These are phyloP conservation scores for Amaranthus palmeri DNA, from an alignment of 148 eudicot species.

Conservation along the genomic window DNA sequence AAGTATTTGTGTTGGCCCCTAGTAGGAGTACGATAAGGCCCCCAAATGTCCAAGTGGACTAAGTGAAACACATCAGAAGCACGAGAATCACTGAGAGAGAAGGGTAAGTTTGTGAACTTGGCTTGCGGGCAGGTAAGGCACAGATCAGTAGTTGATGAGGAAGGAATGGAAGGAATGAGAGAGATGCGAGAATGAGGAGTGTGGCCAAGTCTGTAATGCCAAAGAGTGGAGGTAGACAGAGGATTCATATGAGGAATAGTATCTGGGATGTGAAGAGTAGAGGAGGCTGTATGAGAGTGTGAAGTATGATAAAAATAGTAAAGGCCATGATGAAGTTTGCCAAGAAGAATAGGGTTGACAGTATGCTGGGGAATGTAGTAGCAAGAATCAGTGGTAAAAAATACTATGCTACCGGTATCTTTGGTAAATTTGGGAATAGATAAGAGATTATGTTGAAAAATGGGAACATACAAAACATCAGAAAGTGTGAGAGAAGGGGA, in stretches of 20 bases:
- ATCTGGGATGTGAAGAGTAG: too few species aligned
- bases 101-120: background rate
- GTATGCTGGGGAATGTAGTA: background rate
- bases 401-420: background rate
- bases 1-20: background rate
- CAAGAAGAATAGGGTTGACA: background rate
- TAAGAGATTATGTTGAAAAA: background rate
- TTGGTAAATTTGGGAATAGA: background rate
- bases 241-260: too few species aligned
- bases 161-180: background rate
- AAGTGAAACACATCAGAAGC: background rate
- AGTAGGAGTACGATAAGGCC: background rate
- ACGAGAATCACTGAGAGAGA: background rate
- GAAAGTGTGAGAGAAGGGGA: too few species aligned
- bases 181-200: background rate
- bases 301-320: fast-evolving
- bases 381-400: background rate
- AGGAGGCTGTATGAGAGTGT: background rate
- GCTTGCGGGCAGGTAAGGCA: conserved; percentile 3
- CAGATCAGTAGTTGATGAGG: too few species aligned
- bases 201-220: background rate
- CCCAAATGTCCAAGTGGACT: conserved; percentile 10
- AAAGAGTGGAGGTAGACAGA: background rate
- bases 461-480: background rate
- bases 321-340: too few species aligned